Percentiles rank a stretch among this genome's conserved stretches.
These are phyloP conservation scores for Nemania serpens DNA, from an alignment of 2,329 filamentous ascomycete species.

Conservation along the genomic window DNA sequence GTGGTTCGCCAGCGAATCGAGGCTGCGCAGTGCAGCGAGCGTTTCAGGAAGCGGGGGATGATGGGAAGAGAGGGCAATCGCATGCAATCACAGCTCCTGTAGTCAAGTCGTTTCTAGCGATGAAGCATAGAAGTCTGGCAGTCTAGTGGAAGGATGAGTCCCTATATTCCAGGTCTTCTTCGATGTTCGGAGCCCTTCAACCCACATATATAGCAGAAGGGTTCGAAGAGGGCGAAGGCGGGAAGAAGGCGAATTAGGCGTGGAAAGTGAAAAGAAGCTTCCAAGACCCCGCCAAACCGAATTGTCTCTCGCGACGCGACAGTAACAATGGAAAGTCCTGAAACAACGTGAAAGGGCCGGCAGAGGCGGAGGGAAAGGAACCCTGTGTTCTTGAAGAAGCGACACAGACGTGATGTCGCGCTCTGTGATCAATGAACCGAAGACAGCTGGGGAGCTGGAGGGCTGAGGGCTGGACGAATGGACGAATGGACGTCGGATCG, in stretches of 20 bases:
- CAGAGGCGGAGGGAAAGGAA: constrained; percentile 33
- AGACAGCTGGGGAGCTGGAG: no score
- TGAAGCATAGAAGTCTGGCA: constrained; percentile 30
- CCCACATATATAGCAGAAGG: constrained; percentile 34
- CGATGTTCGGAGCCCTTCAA: constrained; percentile 31
- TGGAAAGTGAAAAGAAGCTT: constrained; percentile 39
- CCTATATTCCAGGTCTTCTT: constrained; percentile 34
- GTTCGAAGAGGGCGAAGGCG: constrained; percentile 28
- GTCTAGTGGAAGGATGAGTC: constrained; percentile 6
- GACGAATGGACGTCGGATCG: constrained; percentile 20
- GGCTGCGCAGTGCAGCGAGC: constrained; percentile 17
- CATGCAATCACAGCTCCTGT: neutral
- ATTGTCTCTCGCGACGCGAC: constrained; percentile 36
- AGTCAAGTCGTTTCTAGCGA: constrained; percentile 17
- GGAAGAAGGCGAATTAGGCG: constrained; percentile 34
- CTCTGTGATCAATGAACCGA: constrained; percentile 22
- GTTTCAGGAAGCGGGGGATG: constrained; percentile 5
- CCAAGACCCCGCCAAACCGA: constrained; percentile 30
- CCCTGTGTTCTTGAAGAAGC: constrained; percentile 40
- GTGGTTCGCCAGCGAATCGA: constrained; percentile 17
- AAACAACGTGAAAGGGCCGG: constrained; percentile 26
- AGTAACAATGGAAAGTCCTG: constrained; percentile 24
- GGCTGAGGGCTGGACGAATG: no score
- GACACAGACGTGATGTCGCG: constrained; percentile 36
- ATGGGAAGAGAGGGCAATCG: constrained; percentile 5